A percentile compares a stretch with the other conserved stretches of the same genome.
phyloP scores from a whole-genome alignment of 148 eudicot genomes.

The Dysphania ambrosioides region DNA sequence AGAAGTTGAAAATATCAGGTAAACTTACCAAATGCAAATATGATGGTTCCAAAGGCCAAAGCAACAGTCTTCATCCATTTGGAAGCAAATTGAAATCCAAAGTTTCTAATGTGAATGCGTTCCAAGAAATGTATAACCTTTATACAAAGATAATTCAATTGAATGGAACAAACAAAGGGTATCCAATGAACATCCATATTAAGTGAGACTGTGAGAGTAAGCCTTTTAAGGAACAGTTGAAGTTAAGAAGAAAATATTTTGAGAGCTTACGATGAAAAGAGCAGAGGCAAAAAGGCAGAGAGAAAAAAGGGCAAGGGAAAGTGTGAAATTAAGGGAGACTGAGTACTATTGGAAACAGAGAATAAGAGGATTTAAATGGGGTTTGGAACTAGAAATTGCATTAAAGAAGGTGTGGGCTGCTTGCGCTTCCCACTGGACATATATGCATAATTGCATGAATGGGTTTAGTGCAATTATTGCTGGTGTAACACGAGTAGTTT shows the following conservation, averaged over 20 bases:
- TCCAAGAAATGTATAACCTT: constrained; percentile 27
- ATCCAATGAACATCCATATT: constrained; percentile 10
- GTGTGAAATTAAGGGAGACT: constrained; percentile 6
- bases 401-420: constrained; percentile 26
- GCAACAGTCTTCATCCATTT: constrained; percentile 30
- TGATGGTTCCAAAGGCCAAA: constrained; percentile 40
- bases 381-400: constrained; percentile 22
- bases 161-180: neutral
- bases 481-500: constrained; percentile 1
- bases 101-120: constrained; percentile 20
- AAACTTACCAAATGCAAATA: constrained; percentile 57
- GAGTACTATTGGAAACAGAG: neutral
- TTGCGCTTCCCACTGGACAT: constrained; percentile 15
- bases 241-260: too few species aligned
- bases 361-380: constrained; percentile 18
- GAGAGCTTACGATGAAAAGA: neutral
- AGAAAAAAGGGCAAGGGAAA: neutral
- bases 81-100: constrained; percentile 27
- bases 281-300: neutral
- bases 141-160: constrained; percentile 30
- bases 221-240: neutral
- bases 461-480: constrained; percentile 1
- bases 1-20: neutral
- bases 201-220: too few species aligned
- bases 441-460: constrained; percentile 14